Conservation (phyloP, 148 eudicot species). For the Rhododendron mucronatum region DNA sequence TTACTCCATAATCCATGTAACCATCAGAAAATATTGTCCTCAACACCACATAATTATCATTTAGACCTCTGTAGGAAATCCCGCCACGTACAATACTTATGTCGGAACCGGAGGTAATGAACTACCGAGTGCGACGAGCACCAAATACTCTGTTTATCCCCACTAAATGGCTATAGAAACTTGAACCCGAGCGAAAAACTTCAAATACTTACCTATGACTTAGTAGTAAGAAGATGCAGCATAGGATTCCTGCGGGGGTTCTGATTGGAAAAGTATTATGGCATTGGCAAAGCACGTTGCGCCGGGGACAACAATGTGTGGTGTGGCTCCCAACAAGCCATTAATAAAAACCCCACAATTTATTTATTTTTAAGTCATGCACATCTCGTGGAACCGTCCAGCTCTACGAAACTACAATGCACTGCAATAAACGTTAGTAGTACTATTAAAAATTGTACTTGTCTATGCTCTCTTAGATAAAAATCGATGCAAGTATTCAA, state of each 20-base stretch:
- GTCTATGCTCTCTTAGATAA: not conserved
- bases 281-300: slow-evolving; percentile 25
- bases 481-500: not conserved
- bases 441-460: not conserved
- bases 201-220: not conserved
- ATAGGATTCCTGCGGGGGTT: slow-evolving; percentile 27
- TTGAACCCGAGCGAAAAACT: not conserved
- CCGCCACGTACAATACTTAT: not conserved
- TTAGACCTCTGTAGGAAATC: not conserved
- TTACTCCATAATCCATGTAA: not conserved
- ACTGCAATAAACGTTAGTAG: not conserved
- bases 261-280: slow-evolving; percentile 14
- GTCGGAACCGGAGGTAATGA: not conserved
- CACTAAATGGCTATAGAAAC: not conserved
- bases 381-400: slow-evolving; percentile 9
- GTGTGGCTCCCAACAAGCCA: slow-evolving; percentile 25
- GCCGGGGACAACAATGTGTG: slow-evolving; percentile 33
- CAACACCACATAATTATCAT: not conserved
- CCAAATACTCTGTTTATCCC: not conserved
- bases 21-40: not conserved
- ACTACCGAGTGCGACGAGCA: not conserved
- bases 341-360: not conserved
- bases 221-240: slow-evolving; percentile 6
- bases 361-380: not conserved
- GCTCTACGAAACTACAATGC: not conserved